Conservation (phyloP, 2,329 filamentous ascomycete genomes). For the Sclerotiophoma versabilis region DNA sequence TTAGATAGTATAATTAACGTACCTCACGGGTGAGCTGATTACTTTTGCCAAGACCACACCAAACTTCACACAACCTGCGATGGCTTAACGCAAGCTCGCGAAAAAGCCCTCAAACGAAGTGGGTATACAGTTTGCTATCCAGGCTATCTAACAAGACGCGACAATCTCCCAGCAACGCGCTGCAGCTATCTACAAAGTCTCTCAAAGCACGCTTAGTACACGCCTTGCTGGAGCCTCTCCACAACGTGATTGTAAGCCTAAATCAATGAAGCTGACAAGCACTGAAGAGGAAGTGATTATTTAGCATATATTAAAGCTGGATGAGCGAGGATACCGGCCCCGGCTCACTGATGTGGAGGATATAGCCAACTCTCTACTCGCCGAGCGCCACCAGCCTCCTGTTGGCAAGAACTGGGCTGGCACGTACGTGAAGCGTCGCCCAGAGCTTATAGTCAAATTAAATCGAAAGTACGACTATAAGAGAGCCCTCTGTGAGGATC, state of each 20-base stretch:
- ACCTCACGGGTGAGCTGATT: background rate
- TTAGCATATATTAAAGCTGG: background rate
- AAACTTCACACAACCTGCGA: background rate
- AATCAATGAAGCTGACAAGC: background rate
- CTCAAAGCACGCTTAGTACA: background rate
- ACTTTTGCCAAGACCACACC: conserved; percentile 3
- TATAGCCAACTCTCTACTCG: background rate
- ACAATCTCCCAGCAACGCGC: conserved; percentile 3
- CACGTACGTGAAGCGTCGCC: background rate
- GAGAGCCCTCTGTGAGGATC: background rate
- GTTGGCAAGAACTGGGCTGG: background rate
- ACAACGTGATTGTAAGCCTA: background rate
- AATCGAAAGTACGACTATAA: background rate
- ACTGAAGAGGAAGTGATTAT: background rate
- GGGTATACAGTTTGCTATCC: background rate
- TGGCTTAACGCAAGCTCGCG: conserved; percentile 22
- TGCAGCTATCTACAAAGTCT: conserved; percentile 1
- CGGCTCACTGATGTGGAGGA: background rate
- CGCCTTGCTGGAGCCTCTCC: background rate
- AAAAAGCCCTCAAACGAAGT: background rate
- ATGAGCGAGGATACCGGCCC: background rate
- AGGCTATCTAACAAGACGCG: conserved; percentile 6
- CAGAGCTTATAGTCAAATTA: background rate
- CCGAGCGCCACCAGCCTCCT: background rate
- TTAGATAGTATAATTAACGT: too few species aligned